Percentiles rank a stretch among this genome's conserved stretches.
Evolutionary conservation across 331 rosid genomes (phyloP).

Genomic region (Rhamnella rubrinervis): DNA sequence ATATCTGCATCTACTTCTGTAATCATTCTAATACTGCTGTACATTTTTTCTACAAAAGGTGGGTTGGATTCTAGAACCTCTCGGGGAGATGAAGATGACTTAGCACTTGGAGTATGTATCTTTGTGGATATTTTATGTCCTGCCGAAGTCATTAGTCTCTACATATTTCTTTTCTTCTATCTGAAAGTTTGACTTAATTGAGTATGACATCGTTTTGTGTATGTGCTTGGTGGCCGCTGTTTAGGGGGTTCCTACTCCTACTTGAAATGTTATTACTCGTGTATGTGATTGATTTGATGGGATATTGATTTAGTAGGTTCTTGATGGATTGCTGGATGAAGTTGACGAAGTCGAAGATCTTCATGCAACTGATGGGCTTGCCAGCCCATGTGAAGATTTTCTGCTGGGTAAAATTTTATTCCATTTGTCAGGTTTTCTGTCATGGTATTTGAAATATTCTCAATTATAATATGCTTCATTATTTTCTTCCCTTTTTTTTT

Average conservation of each 20-base stretch:
- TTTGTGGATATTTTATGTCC: constrained; percentile 27
- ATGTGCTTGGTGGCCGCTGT: background rate
- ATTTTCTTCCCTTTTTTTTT: constrained; percentile 5
- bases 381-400: constrained; percentile 65
- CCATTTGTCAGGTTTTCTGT: background rate
- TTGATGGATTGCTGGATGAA: constrained; percentile 84
- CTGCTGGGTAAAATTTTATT: constrained; percentile 57
- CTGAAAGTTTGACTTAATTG: constrained; percentile 13
- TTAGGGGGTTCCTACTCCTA: background rate
- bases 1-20: background rate
- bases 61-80: constrained; percentile 55
- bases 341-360: constrained; percentile 66
- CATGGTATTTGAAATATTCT: background rate
- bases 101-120: constrained; percentile 72
- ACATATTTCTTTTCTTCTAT: constrained; percentile 3
- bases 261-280: background rate
- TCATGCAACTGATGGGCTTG: constrained; percentile 57
- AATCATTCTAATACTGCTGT: constrained; percentile 37
- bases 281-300: constrained; percentile 30
- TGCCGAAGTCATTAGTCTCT: constrained; percentile 19
- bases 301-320: constrained; percentile 59
- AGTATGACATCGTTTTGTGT: constrained; percentile 5
- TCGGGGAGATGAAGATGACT: constrained; percentile 55
- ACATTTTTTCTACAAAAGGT: constrained; percentile 43
- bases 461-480: background rate